Base-by-base conservation (phyloP, 2,329 filamentous ascomycete genomes). In the Parastagonospora avenae region DNA sequence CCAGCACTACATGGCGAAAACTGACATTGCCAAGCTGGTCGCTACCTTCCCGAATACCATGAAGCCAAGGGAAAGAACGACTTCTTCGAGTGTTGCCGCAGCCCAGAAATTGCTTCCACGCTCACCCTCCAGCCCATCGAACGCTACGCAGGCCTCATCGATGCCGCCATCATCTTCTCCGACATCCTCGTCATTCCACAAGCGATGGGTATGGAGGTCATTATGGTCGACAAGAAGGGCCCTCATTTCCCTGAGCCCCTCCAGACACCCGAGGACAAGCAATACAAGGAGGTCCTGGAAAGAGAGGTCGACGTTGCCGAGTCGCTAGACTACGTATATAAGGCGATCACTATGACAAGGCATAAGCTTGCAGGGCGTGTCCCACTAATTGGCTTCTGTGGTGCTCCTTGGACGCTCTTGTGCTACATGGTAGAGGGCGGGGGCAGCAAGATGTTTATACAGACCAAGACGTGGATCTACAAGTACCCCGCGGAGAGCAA, bases 401-500 rank as follows among this genome's bases (percentile, higher is more conserved):
- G 94, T 47, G 92, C 94, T 7, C 94, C 94, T 1, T 99, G 94
- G 91, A 99, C 94, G 2, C 77, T 99, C 52, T 83, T 99, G 68
- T 96, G 93, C 79, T 99, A 99, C 79, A 99, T 99, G 94, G 91
- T 97, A 14, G 94, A 99, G 76, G 94, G 94, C 12, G 94, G 94
- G 41, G 94, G 94, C 37, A 95, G 89, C 63, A 97, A 97, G 80
- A 81, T 97, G 70, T 97, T 97, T 78, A 86, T 90, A 53, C 88
- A 96, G 76, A 89, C 86, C 67, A 99, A 99, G 83, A 96, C 90
- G 24, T 99, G 94, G 94, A 87, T 97, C 54, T 99, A 93, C 81
- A 91, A 85, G 75, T 91, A 97, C 68, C 83, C 89, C 0, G 81
- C 89, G 57, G 91, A 89, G 72, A 87, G 88, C 54, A 92, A 94